phyloP scores from a whole-genome alignment of 441 rosid species.

The Manihot esculenta region DNA sequence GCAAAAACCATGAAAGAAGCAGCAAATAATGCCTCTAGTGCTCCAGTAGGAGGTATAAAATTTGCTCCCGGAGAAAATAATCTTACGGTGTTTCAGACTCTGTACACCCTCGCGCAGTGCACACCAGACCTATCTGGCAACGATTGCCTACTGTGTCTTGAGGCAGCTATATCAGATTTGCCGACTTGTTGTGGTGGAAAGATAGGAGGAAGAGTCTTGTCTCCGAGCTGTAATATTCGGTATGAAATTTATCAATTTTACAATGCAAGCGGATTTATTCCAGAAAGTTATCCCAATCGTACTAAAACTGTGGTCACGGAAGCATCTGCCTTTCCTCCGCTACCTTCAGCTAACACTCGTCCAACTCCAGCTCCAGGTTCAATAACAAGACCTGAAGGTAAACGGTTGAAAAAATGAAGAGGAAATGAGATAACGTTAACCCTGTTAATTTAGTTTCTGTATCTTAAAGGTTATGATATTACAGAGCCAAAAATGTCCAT shows the following conservation, averaged over 20 bases:
- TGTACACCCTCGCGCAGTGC: constrained; percentile 32
- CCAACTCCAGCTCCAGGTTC: neutral
- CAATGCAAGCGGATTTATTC: neutral
- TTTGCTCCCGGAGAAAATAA: neutral
- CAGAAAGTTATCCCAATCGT: neutral
- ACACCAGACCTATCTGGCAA: constrained; percentile 16
- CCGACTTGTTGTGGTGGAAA: neutral
- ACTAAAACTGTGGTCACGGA: neutral
- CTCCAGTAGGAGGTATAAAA: constrained; percentile 8
- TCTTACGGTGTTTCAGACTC: neutral
- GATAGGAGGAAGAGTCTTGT: constrained; percentile 21
- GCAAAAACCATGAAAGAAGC: neutral
- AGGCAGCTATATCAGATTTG: neutral
- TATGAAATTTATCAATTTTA: constrained; percentile 21
- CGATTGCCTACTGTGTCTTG: constrained; percentile 25
- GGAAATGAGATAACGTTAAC: neutral
- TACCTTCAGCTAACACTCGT: neutral
- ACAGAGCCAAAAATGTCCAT: neutral
- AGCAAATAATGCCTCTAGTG: neutral
- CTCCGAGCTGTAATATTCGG: constrained; percentile 31
- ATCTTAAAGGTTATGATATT: neutral
- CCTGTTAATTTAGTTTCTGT: neutral
- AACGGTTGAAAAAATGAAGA: neutral
- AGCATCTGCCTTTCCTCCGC: neutral
- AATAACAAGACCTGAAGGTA: neutral